Base-by-base conservation (phyloP, 2,329 filamentous ascomycete genomes). In the Ceratocystis variospora region DNA sequence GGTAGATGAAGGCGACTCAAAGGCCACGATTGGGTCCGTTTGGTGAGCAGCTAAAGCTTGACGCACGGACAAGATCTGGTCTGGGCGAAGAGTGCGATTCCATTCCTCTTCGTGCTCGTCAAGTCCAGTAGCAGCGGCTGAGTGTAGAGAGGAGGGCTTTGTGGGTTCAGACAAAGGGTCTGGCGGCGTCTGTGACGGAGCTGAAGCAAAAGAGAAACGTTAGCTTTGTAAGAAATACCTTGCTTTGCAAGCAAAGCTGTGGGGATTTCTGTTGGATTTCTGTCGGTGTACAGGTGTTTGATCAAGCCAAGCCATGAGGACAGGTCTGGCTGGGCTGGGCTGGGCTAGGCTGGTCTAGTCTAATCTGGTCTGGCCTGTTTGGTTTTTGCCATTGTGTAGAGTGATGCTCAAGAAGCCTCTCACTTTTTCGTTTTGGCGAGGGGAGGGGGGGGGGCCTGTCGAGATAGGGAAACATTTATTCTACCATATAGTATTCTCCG, bases 151-250 rank as follows among this genome's bases (percentile, higher is more conserved):
- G 15, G 55, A 37, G 72, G 81, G 81, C 73, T 81, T 83, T 71
- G 77, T 72, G 70, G 78, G 75, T 71, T 83, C 80, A 73, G 79
- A 77, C 70, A 77, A 73, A 72, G 81, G 79, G 73, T 84, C 82
- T 74, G 80, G 79, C 77, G 80, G 76, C 77, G 80, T 78, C 78
- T 83, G 81, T 75, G 81, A 83, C 78, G 80, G 80, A 78, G 81
- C 82, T 84, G 72, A 53, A 33, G 61, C 53, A 59, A 55, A 59
- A 48, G 31, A 68, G 41, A 62, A 61, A 63, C 62, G 63, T 68
- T 68, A 68, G 66, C 33, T 65, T 33, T 37, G 22, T 28, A 48
- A 48, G 46, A 48, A 48, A 22, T 48, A 19, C 48, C n/a, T 31
- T 12, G 22, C 8, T 10, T 33, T 62, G 10, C 28, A 62, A 62